Percentiles rank a stretch among this genome's conserved stretches.
These are phyloP conservation scores for Drechslerella dactyloides DNA, from an alignment of 2,329 filamentous ascomycete species.

Conservation along the genomic window DNA sequence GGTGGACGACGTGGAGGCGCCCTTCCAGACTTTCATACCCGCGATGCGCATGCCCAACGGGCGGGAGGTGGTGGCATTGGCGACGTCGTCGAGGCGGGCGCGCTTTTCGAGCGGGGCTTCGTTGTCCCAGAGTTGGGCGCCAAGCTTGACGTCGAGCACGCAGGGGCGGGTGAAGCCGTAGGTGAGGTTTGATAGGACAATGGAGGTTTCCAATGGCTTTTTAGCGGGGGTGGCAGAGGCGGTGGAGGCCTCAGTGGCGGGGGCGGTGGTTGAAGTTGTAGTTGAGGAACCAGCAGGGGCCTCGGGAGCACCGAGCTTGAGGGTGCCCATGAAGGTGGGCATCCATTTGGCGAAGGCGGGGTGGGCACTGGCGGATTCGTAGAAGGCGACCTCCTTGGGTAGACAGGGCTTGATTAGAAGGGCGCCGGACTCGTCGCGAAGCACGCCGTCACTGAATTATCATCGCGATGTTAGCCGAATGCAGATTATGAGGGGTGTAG, in stretches of 20 bases:
- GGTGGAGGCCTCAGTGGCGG: conserved; percentile 53
- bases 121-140: conserved; percentile 83
- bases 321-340: conserved; percentile 81
- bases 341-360: conserved; percentile 79
- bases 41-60: conserved; percentile 72
- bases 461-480: conserved; percentile 12
- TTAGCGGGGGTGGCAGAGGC: conserved; percentile 26
- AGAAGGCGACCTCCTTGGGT: conserved; percentile 83
- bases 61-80: conserved; percentile 66
- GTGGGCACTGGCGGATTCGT: conserved; percentile 73
- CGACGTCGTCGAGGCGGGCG: conserved; percentile 66
- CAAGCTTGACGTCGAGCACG: conserved; percentile 91
- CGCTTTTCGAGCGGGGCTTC: conserved; percentile 67
- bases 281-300: conserved; percentile 62
- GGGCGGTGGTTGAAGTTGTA: too few relatives aligned
- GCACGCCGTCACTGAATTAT: conserved; percentile 77
- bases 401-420: conserved; percentile 96
- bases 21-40: conserved; percentile 80
- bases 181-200: conserved; percentile 55
- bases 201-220: conserved; percentile 51
- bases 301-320: conserved; percentile 69
- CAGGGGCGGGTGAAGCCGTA: conserved; percentile 83
- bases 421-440: conserved; percentile 80
- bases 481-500: not conserved
- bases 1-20: conserved; percentile 61